Evolutionary conservation across 129 eudicot species (phyloP).

Genomic region (Tanacetum coccineum): DNA sequence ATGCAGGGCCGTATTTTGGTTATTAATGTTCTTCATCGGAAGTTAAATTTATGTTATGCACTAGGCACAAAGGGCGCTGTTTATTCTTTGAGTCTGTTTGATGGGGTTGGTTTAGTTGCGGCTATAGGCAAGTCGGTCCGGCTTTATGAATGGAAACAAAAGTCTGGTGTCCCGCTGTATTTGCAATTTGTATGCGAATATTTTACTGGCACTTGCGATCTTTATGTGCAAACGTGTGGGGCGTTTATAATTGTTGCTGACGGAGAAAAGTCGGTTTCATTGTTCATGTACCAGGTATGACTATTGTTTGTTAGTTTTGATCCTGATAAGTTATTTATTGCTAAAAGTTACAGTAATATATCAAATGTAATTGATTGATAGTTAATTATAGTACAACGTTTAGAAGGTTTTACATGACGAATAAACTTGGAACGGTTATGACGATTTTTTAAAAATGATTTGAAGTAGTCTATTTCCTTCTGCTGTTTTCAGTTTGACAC

Average conservation of each 20-base stretch:
- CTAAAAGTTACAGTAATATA: no score
- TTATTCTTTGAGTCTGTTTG: conserved; percentile 76
- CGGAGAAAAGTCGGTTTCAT: conserved; percentile 78
- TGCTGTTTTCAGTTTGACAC: conserved; percentile 62
- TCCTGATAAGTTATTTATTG: no score
- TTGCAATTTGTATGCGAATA: conserved; percentile 88
- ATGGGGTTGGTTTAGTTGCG: conserved; percentile 71
- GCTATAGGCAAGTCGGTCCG: conserved; percentile 87
- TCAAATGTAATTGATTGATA: no score
- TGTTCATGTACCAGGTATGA: conserved; percentile 73
- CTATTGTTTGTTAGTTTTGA: no score
- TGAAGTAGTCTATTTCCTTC: neutral
- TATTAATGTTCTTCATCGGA: conserved; percentile 72
- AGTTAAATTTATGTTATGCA: conserved; percentile 70
- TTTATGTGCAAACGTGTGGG: conserved; percentile 89
- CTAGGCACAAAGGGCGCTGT: conserved; percentile 91
- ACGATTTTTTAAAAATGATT: no score
- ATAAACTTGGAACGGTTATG: no score
- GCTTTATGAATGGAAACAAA: conserved; percentile 84
- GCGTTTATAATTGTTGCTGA: conserved; percentile 93
- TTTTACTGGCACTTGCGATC: conserved; percentile 84
- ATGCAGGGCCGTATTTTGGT: conserved; percentile 67
- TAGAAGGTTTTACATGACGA: no score
- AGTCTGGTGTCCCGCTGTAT: conserved; percentile 78
- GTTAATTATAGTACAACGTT: no score